These are phyloP conservation scores for Musa acuminata DNA, from an alignment of 176 grass and related monocot genomes.

Conservation along the genomic window DNA sequence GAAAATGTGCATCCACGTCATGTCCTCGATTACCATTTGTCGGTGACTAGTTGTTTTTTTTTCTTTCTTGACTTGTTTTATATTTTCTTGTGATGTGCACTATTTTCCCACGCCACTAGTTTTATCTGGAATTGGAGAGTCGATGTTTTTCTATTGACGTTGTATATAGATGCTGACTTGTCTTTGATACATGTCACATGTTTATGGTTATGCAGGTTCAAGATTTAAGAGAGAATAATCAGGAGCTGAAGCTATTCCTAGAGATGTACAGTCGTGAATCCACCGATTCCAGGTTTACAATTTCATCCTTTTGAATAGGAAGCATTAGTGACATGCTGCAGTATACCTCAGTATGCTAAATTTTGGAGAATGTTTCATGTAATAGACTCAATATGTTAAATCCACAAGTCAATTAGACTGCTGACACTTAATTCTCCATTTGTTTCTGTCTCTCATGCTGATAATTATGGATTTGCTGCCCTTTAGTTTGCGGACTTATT, in stretches of 20 bases:
- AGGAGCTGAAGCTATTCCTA: slow-evolving; percentile 53
- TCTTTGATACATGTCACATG: not conserved
- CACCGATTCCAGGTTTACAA: slow-evolving; percentile 45
- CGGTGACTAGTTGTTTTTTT: not conserved
- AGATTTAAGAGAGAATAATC: slow-evolving; percentile 36
- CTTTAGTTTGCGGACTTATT: no score
- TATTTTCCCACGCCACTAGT: no score
- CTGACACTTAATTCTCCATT: no score
- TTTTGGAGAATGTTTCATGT: not conserved
- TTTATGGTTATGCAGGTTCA: slow-evolving; percentile 31
- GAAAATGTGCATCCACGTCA: no score
- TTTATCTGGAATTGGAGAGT: not conserved
- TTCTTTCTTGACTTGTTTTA: no score
- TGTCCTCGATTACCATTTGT: no score
- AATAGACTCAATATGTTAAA: no score
- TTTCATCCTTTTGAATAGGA: not conserved
- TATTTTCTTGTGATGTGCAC: no score
- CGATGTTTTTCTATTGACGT: not conserved
- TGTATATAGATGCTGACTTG: not conserved
- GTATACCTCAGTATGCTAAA: not conserved
- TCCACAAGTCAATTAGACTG: no score
- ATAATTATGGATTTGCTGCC: no score
- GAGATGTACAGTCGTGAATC: slow-evolving; percentile 62
- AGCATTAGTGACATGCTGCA: not conserved
- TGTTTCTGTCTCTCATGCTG: no score